Evolutionary conservation across 2,329 filamentous ascomycete genomes (phyloP).

Genomic region (Geosmithia flava): DNA sequence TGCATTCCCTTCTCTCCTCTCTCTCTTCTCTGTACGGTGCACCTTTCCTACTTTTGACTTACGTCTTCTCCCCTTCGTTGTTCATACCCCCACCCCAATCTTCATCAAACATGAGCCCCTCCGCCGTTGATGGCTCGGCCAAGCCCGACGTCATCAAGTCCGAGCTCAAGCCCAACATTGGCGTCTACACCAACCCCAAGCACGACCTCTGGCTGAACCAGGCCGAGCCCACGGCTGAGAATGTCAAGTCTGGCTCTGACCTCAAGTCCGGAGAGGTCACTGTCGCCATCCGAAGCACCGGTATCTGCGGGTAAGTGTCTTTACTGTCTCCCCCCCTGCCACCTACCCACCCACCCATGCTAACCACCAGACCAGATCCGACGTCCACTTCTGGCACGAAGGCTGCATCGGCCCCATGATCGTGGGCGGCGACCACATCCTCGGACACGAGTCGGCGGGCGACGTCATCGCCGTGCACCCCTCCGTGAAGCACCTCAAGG

Average conservation of each 20-base stretch:
- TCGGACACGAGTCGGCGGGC: slow-evolving; percentile 89
- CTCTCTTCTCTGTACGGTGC: too few species aligned
- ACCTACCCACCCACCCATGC: neutral
- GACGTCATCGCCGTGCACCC: slow-evolving; percentile 71
- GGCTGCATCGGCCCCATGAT: slow-evolving; percentile 96
- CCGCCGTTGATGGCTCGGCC: slow-evolving; percentile 15
- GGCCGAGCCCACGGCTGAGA: slow-evolving; percentile 63
- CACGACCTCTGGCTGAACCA: slow-evolving; percentile 86
- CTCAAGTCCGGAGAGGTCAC: slow-evolving; percentile 78
- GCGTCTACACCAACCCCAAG: slow-evolving; percentile 86
- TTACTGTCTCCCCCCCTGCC: neutral
- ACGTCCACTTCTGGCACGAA: slow-evolving; percentile 95
- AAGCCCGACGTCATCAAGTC: slow-evolving; percentile 10
- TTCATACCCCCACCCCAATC: neutral
- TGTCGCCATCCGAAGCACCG: slow-evolving; percentile 81
- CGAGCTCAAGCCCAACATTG: slow-evolving; percentile 69
- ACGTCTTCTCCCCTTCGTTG: too few species aligned
- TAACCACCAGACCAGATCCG: slow-evolving; percentile 44
- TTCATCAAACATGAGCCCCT: slow-evolving; percentile 19
- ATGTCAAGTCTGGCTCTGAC: slow-evolving; percentile 53
- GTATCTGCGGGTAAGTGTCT: slow-evolving; percentile 71
- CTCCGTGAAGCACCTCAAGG: slow-evolving; percentile 63
- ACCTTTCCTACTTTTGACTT: too few species aligned
- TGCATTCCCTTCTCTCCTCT: too few species aligned
- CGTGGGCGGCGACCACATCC: slow-evolving; percentile 75